Base-by-base conservation (phyloP, 139 green algal species). In the Chara braunii region DNA sequence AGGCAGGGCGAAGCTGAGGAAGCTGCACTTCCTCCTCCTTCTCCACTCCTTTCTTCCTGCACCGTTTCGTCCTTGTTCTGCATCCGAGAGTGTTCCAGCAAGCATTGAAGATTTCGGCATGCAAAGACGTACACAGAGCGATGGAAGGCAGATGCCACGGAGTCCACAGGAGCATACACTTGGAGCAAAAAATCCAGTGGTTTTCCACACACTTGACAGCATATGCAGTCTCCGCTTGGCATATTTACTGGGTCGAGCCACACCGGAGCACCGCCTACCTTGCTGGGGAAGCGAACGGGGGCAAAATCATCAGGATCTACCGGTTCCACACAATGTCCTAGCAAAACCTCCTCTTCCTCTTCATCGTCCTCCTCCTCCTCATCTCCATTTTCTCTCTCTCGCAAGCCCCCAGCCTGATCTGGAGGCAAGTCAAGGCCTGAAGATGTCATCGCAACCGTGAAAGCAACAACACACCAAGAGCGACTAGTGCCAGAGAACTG, bases 51-150 rank as follows among this genome's bases (percentile, higher is more conserved):
- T n/a, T n/a, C n/a, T n/a, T n/a, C n/a, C n/a, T n/a, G n/a, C n/a
- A n/a, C n/a, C n/a, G 51, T n/a, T 31, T n/a, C 12, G 23, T n/a
- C 51, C 8, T 24, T 9, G 51, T 11, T 18, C 51, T 59, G 51
- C 51, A 26, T n/a, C 51, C 43, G 51, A 9, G 42, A 29, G 45
- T 68, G 48, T 28, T 34, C 30, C 0, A 26, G 2, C 28, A 65
- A 29, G 44, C 59, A 68, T 28, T 45, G 42, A 11, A 29, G 29
- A 22, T 68, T 12, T 14, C 29, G 26, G 43, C 59, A 68, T 29
- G 59, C 50, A 50, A 68, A 68, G 45, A 68, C 29, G 44, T 43
- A 68, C 44, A 68, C 26, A 14, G 59, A 66, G 45, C 59, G 44
- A 28, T 68, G 59, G 45, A 68, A 68, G 45, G 43, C 43, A 8